A percentile compares a stretch with the other conserved stretches of the same genome.
Evolutionary conservation across 106 monocot species (phyloP).

Genomic region (Platanthera zijinensis): DNA sequence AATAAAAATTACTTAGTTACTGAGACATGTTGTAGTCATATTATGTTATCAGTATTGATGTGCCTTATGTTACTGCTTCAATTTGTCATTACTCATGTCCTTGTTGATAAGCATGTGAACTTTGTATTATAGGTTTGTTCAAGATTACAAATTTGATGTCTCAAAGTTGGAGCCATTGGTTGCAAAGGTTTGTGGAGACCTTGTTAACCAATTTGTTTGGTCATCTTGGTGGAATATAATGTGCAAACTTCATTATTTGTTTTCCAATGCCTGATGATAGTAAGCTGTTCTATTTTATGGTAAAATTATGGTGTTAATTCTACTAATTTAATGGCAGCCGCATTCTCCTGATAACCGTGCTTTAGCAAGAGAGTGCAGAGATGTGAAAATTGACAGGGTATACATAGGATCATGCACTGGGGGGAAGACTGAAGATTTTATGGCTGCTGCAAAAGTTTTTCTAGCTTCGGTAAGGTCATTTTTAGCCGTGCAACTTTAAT

Average conservation of each 20-base stretch:
- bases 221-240: not conserved
- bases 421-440: slow-evolving; percentile 82
- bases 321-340: slow-evolving; percentile 34
- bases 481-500: not conserved
- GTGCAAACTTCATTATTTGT: not conserved
- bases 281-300: not conserved
- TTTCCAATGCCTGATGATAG: not conserved
- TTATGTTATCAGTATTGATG: too few species aligned
- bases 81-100: not conserved
- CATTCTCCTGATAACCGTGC: slow-evolving; percentile 96
- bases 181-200: slow-evolving; percentile 41
- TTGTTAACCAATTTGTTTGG: not conserved
- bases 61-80: not conserved
- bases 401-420: slow-evolving; percentile 95
- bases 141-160: slow-evolving; percentile 60
- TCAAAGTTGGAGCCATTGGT: slow-evolving; percentile 72
- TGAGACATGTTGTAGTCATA: too few species aligned
- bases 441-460: slow-evolving; percentile 76
- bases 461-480: slow-evolving; percentile 51
- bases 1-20: too few species aligned
- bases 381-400: slow-evolving; percentile 87
- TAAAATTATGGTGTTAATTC: not conserved
- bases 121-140: slow-evolving; percentile 13
- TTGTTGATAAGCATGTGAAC: slow-evolving; percentile 1
- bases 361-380: slow-evolving; percentile 84